Evolutionary conservation across 192 early-diverging fungal species (phyloP).

Genomic region (Coemansia sp.): DNA sequence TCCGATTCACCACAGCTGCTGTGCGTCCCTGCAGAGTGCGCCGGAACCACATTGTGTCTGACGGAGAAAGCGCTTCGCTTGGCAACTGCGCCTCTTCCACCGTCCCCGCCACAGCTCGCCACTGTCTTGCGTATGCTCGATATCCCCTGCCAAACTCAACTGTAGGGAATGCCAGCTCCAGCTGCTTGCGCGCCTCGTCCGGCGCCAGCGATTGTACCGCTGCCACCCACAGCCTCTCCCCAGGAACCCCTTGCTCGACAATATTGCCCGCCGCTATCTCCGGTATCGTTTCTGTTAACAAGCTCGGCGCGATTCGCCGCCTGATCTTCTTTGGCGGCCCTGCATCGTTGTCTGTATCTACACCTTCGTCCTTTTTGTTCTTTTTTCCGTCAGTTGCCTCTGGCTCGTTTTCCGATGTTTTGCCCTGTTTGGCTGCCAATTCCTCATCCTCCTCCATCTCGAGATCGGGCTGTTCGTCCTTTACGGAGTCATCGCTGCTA

Average conservation of each 20-base stretch:
- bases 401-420: neutral
- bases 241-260: slow-evolving; percentile 4
- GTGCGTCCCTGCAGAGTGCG: slow-evolving; percentile 2
- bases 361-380: neutral
- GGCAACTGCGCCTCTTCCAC: neutral
- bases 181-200: neutral
- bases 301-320: slow-evolving; percentile 17
- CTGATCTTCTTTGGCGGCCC: neutral
- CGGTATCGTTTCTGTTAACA: slow-evolving; percentile 12
- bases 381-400: neutral
- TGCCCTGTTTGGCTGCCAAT: neutral
- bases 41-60: slow-evolving; percentile 27
- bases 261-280: slow-evolving; percentile 13
- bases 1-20: slow-evolving; percentile 1
- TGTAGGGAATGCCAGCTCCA: neutral
- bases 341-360: neutral
- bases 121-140: neutral
- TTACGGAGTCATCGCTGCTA: neutral
- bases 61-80: neutral
- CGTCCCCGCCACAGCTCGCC: neutral
- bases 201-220: neutral
- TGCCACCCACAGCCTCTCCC: neutral
- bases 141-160: neutral
- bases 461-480: neutral
- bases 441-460: neutral